Evolutionary conservation across 208 protist genomes (phyloP).

Genomic region (Plasmodiophora brassicae): DNA sequence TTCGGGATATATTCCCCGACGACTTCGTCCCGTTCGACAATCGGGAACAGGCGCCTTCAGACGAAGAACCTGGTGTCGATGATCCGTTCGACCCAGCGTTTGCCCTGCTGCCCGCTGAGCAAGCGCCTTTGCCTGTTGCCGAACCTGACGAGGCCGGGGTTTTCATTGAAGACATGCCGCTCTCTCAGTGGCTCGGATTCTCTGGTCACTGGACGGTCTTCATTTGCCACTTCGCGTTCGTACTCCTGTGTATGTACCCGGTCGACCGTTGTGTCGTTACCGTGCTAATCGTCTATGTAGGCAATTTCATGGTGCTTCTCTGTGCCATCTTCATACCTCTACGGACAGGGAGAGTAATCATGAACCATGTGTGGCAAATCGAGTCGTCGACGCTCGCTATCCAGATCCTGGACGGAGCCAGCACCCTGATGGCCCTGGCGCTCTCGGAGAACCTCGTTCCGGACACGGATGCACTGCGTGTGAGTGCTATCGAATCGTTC

Average conservation of each 20-base stretch:
- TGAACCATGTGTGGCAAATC: background rate
- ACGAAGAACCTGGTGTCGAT: background rate
- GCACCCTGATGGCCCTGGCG: background rate
- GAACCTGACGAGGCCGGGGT: background rate
- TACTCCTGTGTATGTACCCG: background rate
- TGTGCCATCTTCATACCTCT: background rate
- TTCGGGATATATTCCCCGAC: background rate
- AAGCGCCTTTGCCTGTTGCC: background rate
- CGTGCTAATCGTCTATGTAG: background rate
- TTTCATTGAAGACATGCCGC: slow-evolving; percentile 26
- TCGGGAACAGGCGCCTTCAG: too few species aligned
- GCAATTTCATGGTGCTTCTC: background rate
- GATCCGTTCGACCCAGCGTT: background rate
- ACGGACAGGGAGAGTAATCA: background rate
- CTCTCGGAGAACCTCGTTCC: background rate
- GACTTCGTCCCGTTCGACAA: too few species aligned
- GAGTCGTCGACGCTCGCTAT: background rate
- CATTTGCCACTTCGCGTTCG: background rate
- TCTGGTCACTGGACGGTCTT: slow-evolving; percentile 28
- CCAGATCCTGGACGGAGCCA: background rate
- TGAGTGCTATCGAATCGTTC: background rate
- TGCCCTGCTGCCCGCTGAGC: background rate
- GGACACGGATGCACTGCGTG: background rate
- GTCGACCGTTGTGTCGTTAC: background rate
- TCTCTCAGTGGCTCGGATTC: slow-evolving; percentile 5